These are phyloP conservation scores for Cubamyces lactineus DNA, from an alignment of 768 basidiomycete species.

Conservation along the genomic window DNA sequence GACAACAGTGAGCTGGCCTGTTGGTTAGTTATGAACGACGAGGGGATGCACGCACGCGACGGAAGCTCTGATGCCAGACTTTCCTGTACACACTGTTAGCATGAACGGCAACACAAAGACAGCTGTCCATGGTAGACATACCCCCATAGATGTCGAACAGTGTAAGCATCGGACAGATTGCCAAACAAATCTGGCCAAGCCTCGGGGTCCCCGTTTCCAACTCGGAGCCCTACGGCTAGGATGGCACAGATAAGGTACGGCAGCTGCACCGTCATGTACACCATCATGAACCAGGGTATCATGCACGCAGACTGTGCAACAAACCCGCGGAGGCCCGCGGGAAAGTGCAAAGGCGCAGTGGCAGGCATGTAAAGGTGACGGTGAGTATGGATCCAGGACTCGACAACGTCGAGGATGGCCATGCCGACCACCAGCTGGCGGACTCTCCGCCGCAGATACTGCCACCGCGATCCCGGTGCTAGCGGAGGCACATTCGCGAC, in stretches of 20 bases:
- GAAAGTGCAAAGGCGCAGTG: not conserved
- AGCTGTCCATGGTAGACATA: slow-evolving; percentile 26
- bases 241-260: not conserved
- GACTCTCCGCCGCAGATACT: no score
- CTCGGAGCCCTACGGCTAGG: slow-evolving; percentile 14
- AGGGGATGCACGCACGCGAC: slow-evolving; percentile 34
- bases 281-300: not conserved
- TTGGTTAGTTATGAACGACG: not conserved
- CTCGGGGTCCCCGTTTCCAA: slow-evolving; percentile 31
- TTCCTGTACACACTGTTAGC: slow-evolving; percentile 25
- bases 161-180: slow-evolving; percentile 38
- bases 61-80: slow-evolving; percentile 44
- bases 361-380: not conserved
- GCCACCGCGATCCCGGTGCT: no score
- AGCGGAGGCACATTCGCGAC: no score
- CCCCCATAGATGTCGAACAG: slow-evolving; percentile 46
- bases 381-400: not conserved
- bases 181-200: slow-evolving; percentile 47
- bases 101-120: no score
- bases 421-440: no score
- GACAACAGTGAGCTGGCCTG: not conserved
- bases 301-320: not conserved
- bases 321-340: not conserved
- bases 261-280: slow-evolving; percentile 1
- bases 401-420: no score